Percentiles rank a stretch among this genome's conserved stretches.
Evolutionary conservation across 306 rosid genomes (phyloP).

Genomic region (Calophaca sinica): DNA sequence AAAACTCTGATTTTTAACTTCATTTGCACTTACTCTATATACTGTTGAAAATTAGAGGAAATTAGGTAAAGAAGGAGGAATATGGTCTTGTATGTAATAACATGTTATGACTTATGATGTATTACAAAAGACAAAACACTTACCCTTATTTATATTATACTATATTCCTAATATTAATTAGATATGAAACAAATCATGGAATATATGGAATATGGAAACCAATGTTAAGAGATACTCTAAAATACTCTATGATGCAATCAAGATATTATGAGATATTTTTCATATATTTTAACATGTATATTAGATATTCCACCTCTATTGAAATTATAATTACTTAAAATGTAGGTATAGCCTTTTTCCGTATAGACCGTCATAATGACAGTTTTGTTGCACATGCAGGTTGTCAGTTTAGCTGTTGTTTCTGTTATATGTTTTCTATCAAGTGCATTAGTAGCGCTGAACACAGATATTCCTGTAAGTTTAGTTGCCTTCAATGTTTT

Average conservation of each 20-base stretch:
- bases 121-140: background rate
- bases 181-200: too few species aligned
- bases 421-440: constrained; percentile 65
- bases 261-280: too few species aligned
- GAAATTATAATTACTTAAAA: constrained; percentile 14
- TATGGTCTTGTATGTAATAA: background rate
- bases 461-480: constrained; percentile 73
- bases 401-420: constrained; percentile 66
- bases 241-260: background rate
- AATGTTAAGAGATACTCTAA: background rate
- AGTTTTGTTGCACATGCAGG: constrained; percentile 53
- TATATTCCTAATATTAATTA: too few species aligned
- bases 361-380: background rate
- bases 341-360: background rate
- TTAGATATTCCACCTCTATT: background rate
- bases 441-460: constrained; percentile 67
- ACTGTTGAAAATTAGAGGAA: background rate
- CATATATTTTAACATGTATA: background rate
- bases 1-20: background rate
- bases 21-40: background rate
- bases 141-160: background rate
- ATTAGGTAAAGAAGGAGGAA: background rate
- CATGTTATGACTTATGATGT: background rate
- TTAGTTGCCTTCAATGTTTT: background rate
- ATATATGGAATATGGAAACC: too few species aligned